Evolutionary conservation across 176 grass and related monocot species (phyloP).

Genomic region (Areca catechu): DNA sequence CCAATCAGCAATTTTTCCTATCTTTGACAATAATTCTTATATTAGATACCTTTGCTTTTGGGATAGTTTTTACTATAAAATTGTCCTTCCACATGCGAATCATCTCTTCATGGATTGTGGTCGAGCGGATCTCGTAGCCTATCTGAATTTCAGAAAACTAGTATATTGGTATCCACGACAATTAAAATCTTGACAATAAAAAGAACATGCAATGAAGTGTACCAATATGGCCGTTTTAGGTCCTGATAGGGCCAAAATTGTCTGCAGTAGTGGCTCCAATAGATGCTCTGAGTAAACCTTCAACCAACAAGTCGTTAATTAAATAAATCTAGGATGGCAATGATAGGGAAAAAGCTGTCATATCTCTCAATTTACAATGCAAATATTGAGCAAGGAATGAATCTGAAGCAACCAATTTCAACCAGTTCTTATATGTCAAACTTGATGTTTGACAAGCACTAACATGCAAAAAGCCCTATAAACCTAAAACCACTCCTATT

Average conservation of each 20-base stretch:
- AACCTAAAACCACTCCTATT: too few relatives aligned
- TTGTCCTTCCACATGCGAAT: slow-evolving; percentile 79
- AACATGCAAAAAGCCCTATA: too few relatives aligned
- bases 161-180: too few relatives aligned
- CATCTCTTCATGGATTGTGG: slow-evolving; percentile 73
- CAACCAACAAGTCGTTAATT: not conserved
- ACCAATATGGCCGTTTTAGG: slow-evolving; percentile 77
- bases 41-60: slow-evolving; percentile 61
- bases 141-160: slow-evolving; percentile 30
- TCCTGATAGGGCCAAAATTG: slow-evolving; percentile 79
- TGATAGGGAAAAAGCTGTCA: too few relatives aligned
- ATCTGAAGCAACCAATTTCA: too few relatives aligned
- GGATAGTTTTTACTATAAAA: slow-evolving; percentile 60
- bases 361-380: too few relatives aligned
- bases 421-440: too few relatives aligned
- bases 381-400: too few relatives aligned
- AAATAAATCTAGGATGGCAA: too few relatives aligned
- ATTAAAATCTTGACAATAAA: slow-evolving; percentile 4
- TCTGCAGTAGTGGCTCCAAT: slow-evolving; percentile 63
- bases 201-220: not conserved
- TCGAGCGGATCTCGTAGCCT: slow-evolving; percentile 85
- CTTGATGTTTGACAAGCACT: too few relatives aligned
- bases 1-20: not conserved
- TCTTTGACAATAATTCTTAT: too few relatives aligned
- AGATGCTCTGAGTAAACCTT: slow-evolving; percentile 92